Evolutionary conservation across 179 eudicot genomes (phyloP), one percentile per base, ranked within the genome.

Genomic region (Nepenthes alata): DNA sequence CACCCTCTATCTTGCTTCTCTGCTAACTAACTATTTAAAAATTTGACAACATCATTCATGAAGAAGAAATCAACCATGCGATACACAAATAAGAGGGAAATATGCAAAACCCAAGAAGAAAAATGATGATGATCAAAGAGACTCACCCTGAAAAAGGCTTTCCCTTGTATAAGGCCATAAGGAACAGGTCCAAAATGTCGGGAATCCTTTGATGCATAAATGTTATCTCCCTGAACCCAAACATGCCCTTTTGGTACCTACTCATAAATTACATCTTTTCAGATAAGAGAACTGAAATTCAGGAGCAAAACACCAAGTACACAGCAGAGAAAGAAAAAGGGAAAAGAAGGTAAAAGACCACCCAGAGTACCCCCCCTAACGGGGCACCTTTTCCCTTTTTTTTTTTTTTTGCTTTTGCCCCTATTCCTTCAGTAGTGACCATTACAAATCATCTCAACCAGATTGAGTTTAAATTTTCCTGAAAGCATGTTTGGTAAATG

Each of bases 231-330:
- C 59, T 86, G 96, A 70, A 89, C 72, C 96, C 96, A 89, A 53
- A 86, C 86, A 79, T 86, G 94, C 55, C 94, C 96, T 70, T 84
- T 81, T 11, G 90, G 96, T 52, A 89, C 90, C 96, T 88, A 70
- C 53, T 62, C 44, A 59, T 57, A 13, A 59, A 63, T 5, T n/a
- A 47, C 10, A 48, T 5, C 25, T 64, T 56, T 35, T 55, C 38
- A 63, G 2, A 12, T 3, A 11, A 57, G 37, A 25, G 37, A 61
- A 58, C 35, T 25, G 63, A 51, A 70, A 37, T 47, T 12, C 7
- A 58, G 4, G 3, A 1, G 34, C 4, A 12, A 3, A 11, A 44
- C n/a, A 6, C 8, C 35, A 55, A 51, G 4, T 38, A 11, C 37
- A 47, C 8, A 50, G 4, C 9, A 35, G 38, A 52, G 41, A 49